A percentile compares a stretch with the other conserved stretches of the same genome.
Conservation (phyloP, 768 basidiomycete species). For the Pleurotus eryngii region DNA sequence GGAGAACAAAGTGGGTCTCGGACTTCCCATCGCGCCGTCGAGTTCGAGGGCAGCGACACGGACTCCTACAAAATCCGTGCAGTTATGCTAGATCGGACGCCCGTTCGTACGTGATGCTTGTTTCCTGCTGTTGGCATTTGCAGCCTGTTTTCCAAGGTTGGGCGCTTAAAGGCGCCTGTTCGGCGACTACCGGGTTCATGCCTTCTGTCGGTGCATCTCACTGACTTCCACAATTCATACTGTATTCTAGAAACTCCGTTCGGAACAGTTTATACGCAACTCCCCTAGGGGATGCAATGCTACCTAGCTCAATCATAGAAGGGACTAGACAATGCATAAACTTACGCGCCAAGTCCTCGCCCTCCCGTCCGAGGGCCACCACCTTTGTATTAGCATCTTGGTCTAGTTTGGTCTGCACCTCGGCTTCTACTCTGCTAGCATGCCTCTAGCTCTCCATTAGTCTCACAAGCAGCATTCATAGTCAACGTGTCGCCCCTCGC, state of each 20-base stretch:
- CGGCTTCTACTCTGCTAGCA: slow-evolving; percentile 8
- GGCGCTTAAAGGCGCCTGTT: not conserved
- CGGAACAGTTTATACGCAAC: not conserved
- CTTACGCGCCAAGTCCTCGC: not conserved
- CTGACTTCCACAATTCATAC: not conserved
- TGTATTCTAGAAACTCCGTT: not conserved
- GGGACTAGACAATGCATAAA: not conserved
- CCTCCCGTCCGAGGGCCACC: slow-evolving; percentile 1
- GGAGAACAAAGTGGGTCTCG: not conserved
- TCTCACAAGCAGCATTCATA: not conserved
- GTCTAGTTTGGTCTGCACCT: not conserved
- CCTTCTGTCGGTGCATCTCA: not conserved
- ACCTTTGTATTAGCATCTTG: not conserved
- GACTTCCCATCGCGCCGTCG: not conserved
- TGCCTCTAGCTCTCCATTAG: slow-evolving; percentile 5
- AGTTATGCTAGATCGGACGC: not conserved
- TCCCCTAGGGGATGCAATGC: not conserved
- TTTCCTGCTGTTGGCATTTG: not conserved
- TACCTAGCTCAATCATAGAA: not conserved
- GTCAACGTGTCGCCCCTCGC: slow-evolving; percentile 1
- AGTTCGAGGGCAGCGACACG: not conserved
- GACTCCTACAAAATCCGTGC: not conserved
- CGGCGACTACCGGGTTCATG: not conserved
- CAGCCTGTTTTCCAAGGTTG: not conserved
- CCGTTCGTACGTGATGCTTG: not conserved